Evolutionary conservation across 176 grass and related monocot species (phyloP), one percentile per base, ranked within the genome.

Genomic region (Zoysia japonica): DNA sequence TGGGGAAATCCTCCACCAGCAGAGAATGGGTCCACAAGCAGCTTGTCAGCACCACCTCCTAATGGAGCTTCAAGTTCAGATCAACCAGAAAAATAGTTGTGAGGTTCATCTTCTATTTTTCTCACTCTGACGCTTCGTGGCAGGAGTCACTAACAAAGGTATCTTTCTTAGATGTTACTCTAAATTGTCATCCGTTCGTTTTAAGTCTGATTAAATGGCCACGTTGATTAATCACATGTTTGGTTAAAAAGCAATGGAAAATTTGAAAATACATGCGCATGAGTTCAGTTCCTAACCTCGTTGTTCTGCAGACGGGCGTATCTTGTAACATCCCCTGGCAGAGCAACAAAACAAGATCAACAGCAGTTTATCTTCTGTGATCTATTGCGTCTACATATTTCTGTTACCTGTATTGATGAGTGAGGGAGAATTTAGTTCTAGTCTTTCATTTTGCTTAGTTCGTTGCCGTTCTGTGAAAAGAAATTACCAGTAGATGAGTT

Each of bases 1-100:
- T 98, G 92, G 95, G 95, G 95, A 81, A 91, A 84, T 41, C 85
- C 85, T 82, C 94, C 94, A 62, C 94, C 94, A 19, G 70, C 75
- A 28, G 94, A 97, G 73, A 97, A 97, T 70, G 91, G 94, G 37
- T 97, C 94, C 11, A 78, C 94, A 39, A 90, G 92, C 84, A 94
- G 80, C 80, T 45, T 92, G 79, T 86, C 89, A 42, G 65, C 87
- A 78, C 73, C 87, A 42, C 71, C 81, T n/a, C 85, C 85, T 71
- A 79, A 89, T 86, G 93, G 93, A 70, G 82, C 80, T 82, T 90
- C 93, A 39, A 96, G 75, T 82, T 88, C 93, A 62, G 93, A 96
- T 86, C 87, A 96, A 86, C 87, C 85, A 66, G 82, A 87, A 74
- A 92, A 87, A 85, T 87, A 78, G 86, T 80, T 16, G 40, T 41